phyloP scores from a whole-genome alignment of 139 green algal species.

The Chlamydomonas applanata region DNA sequence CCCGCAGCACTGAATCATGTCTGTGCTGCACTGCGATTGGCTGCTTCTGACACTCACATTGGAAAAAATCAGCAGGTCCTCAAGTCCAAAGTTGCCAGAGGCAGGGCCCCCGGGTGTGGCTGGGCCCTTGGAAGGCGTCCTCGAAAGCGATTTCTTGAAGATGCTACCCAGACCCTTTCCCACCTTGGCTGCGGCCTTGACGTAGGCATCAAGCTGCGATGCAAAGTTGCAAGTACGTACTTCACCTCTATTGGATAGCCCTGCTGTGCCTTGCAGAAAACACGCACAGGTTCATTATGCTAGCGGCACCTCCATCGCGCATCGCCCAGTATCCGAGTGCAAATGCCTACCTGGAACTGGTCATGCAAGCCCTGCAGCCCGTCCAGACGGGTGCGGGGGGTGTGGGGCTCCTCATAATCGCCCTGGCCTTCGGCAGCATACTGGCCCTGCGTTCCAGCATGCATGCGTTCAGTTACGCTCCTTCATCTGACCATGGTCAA shows the following conservation, averaged over 20 bases:
- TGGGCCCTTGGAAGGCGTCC: slow-evolving; percentile 4
- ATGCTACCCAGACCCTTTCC: slow-evolving; percentile 56
- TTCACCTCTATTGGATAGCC: background rate
- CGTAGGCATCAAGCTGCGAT: slow-evolving; percentile 72
- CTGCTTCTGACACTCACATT: slow-evolving; percentile 36
- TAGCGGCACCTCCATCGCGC: background rate
- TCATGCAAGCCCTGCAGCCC: slow-evolving; percentile 53
- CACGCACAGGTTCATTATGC: background rate
- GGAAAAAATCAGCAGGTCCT: slow-evolving; percentile 73
- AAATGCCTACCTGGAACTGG: slow-evolving; percentile 47
- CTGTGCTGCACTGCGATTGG: background rate
- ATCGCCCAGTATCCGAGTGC: too few relatives aligned
- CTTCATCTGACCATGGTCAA: too few relatives aligned
- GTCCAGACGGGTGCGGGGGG: slow-evolving; percentile 33
- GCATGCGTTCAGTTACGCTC: background rate
- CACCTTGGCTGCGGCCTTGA: slow-evolving; percentile 47
- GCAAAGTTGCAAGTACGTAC: background rate
- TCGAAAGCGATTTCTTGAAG: slow-evolving; percentile 32
- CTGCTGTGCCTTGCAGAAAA: background rate
- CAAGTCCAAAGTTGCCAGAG: slow-evolving; percentile 35
- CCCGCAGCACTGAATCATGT: too few relatives aligned
- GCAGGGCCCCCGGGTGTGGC: slow-evolving; percentile 26
- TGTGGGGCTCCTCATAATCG: slow-evolving; percentile 6
- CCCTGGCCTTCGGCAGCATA: slow-evolving; percentile 1
- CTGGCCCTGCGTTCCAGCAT: background rate